Percentiles rank a stretch among this genome's conserved stretches.
Conservation (phyloP, 768 basidiomycete genomes). For the Rhodotorula babjevae region DNA sequence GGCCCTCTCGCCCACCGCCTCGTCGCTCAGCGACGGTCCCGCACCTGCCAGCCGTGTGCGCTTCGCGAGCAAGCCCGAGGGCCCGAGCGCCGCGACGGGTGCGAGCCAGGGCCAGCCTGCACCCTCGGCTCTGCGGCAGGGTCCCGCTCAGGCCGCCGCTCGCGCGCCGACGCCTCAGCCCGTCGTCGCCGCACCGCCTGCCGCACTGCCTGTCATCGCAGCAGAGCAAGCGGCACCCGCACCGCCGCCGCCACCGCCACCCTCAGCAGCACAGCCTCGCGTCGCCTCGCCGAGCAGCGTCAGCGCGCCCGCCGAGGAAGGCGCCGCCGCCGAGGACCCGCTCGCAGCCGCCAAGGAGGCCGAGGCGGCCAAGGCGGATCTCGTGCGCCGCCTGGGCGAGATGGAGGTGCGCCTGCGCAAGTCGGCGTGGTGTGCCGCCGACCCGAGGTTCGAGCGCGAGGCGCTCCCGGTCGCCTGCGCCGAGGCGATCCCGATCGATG, state of each 20-base stretch:
- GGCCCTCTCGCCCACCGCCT: not conserved
- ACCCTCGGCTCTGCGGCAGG: not conserved
- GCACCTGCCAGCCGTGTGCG: not conserved
- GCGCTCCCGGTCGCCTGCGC: slow-evolving; percentile 10
- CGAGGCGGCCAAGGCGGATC: not conserved
- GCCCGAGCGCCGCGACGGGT: not conserved
- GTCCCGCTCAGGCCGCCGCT: not conserved
- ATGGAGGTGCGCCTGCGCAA: slow-evolving; percentile 8
- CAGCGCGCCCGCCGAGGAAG: too few relatives aligned
- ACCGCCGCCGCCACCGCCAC: not conserved
- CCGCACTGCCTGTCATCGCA: too few relatives aligned
- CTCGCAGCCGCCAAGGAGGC: not conserved
- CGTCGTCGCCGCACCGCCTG: not conserved
- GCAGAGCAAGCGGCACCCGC: too few relatives aligned
- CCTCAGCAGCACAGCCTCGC: too few relatives aligned
- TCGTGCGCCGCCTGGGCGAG: not conserved
- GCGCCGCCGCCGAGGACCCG: not conserved
- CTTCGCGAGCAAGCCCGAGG: not conserved
- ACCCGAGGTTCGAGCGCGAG: not conserved
- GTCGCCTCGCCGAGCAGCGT: too few relatives aligned
- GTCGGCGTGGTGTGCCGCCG: not conserved
- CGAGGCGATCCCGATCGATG: slow-evolving; percentile 9
- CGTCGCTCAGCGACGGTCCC: not conserved
- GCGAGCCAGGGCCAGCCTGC: too few relatives aligned
- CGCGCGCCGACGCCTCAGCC: not conserved